A percentile compares a stretch with the other conserved stretches of the same genome.
Evolutionary conservation across 306 rosid species (phyloP).

Genomic region (Trichosanthes truncata): DNA sequence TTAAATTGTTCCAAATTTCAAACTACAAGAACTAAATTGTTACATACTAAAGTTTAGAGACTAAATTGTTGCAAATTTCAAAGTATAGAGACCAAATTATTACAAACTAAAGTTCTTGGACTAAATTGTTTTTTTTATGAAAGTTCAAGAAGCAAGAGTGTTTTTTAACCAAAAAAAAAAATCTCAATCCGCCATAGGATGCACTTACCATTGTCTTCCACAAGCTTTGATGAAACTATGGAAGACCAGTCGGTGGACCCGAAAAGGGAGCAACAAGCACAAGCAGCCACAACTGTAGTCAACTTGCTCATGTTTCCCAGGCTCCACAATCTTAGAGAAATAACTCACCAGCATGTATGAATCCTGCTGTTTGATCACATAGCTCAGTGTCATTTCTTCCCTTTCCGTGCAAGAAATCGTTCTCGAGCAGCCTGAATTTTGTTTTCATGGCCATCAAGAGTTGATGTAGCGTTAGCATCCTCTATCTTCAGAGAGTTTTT

Average conservation of each 20-base stretch:
- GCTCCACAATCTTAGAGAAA: neutral
- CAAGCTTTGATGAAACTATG: neutral
- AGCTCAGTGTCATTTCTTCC: slow-evolving; percentile 33
- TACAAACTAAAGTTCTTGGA: no score
- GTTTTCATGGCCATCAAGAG: slow-evolving; percentile 40
- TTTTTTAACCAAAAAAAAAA: neutral
- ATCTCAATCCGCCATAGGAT: neutral
- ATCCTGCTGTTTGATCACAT: neutral
- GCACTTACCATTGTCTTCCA: slow-evolving; percentile 1
- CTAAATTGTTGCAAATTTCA: no score
- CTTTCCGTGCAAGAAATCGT: slow-evolving; percentile 78
- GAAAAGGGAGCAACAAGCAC: neutral
- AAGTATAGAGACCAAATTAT: no score
- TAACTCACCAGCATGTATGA: slow-evolving; percentile 7
- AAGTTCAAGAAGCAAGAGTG: neutral
- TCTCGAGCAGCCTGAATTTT: slow-evolving; percentile 82
- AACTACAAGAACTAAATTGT: neutral
- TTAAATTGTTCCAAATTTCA: no score
- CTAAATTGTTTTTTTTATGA: no score
- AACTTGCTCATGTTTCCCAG: neutral
- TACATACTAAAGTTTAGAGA: no score
- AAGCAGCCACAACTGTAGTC: neutral
- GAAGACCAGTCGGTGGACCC: neutral
- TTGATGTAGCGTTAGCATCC: slow-evolving; percentile 17
- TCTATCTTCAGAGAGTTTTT: slow-evolving; percentile 47